phyloP scores from a whole-genome alignment of 352 stramenopile genomes.

The Phytopythium vexans region DNA sequence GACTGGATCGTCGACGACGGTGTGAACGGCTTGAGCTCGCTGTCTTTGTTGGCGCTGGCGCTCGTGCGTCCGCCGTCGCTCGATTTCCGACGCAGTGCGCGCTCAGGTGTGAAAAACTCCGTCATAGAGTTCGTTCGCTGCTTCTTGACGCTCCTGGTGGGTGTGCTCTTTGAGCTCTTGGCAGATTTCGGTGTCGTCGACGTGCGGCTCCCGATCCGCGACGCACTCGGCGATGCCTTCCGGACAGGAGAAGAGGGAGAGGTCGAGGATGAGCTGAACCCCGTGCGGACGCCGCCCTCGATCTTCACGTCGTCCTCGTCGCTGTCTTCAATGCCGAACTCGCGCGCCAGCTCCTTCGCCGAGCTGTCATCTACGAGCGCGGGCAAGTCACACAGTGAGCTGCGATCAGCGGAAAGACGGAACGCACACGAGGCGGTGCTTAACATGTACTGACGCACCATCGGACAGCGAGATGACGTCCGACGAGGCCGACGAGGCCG shows the following conservation, averaged over 20 bases:
- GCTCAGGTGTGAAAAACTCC: slow-evolving; percentile 17
- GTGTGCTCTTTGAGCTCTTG: not conserved
- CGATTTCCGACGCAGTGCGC: slow-evolving; percentile 6
- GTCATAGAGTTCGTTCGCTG: slow-evolving; percentile 17
- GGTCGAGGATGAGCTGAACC: not conserved
- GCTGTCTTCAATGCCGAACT: slow-evolving; percentile 14
- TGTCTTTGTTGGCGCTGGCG: slow-evolving; percentile 5
- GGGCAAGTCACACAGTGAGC: too few species aligned
- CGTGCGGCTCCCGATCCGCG: not conserved
- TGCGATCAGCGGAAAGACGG: not conserved
- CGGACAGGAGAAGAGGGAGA: not conserved
- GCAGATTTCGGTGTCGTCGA: slow-evolving; percentile 2
- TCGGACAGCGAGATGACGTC: slow-evolving; percentile 4
- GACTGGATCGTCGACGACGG: slow-evolving; percentile 55
- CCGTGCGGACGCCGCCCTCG: slow-evolving; percentile 2
- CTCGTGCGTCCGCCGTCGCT: slow-evolving; percentile 29
- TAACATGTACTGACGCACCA: not conserved
- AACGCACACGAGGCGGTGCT: too few species aligned
- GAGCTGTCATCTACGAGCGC: too few species aligned
- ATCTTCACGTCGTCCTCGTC: slow-evolving; percentile 23
- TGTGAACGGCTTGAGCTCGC: slow-evolving; percentile 55
- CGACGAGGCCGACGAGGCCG: not conserved
- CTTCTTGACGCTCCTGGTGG: slow-evolving; percentile 10
- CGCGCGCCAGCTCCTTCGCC: slow-evolving; percentile 2
- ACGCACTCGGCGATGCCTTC: slow-evolving; percentile 6